These are phyloP conservation scores for Phragmites australis DNA, from an alignment of 176 grass and related monocot genomes.

Conservation along the genomic window DNA sequence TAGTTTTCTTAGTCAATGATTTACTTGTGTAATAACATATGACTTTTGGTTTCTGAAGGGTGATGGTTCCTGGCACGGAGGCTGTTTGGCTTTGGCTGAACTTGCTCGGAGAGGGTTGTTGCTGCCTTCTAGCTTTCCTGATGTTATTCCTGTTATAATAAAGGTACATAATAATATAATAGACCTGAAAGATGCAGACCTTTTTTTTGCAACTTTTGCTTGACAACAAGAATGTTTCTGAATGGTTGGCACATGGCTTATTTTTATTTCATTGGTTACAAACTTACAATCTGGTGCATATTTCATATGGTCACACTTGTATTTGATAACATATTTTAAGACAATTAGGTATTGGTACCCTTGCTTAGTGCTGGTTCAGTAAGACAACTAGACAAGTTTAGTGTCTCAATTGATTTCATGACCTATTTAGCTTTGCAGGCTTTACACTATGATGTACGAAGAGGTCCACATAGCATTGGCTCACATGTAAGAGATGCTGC, in stretches of 20 bases:
- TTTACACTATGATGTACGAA: slow-evolving; percentile 87
- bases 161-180: slow-evolving; percentile 52
- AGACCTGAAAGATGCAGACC: neutral
- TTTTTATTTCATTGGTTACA: slow-evolving; percentile 27
- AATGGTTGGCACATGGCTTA: neutral
- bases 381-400: neutral
- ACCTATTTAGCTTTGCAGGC: slow-evolving; percentile 58
- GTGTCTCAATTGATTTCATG: slow-evolving; percentile 30
- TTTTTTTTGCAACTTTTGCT: slow-evolving; percentile 12
- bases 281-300: slow-evolving; percentile 17
- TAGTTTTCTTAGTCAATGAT: slow-evolving; percentile 19
- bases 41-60: slow-evolving; percentile 58
- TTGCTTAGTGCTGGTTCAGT: slow-evolving; percentile 24
- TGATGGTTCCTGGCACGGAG: slow-evolving; percentile 96
- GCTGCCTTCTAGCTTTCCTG: slow-evolving; percentile 78
- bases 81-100: slow-evolving; percentile 97
- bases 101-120: slow-evolving; percentile 86
- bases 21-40: slow-evolving; percentile 22
- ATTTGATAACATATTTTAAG: slow-evolving; percentile 34
- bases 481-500: slow-evolving; percentile 97
- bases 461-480: slow-evolving; percentile 94
- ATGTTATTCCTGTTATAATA: slow-evolving; percentile 82
- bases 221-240: neutral
- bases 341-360: slow-evolving; percentile 7
- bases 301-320: neutral